Conservation (phyloP, 2,329 filamentous ascomycete genomes). For the Phoma sp. region DNA sequence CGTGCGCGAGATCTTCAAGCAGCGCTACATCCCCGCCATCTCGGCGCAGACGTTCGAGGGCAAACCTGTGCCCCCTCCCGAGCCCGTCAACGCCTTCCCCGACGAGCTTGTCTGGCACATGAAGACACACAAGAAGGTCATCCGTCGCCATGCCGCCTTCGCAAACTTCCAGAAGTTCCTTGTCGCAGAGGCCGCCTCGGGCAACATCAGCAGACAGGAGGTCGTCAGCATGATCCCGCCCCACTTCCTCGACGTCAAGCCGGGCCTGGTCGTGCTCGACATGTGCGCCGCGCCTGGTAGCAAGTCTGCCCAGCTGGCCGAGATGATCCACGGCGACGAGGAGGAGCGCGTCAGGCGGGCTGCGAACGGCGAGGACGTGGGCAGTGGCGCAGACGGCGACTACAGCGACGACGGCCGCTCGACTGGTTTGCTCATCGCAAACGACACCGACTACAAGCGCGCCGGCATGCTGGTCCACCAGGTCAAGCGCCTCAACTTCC, state of each 20-base stretch:
- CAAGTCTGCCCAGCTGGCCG: slow-evolving; percentile 93
- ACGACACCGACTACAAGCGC: slow-evolving; percentile 95
- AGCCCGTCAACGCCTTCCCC: slow-evolving; percentile 88
- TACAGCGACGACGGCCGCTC: slow-evolving; percentile 80
- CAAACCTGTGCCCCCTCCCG: slow-evolving; percentile 78
- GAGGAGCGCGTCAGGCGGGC: slow-evolving; percentile 82
- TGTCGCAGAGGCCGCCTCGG: slow-evolving; percentile 94
- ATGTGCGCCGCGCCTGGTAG: slow-evolving; percentile 96
- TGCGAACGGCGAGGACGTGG: slow-evolving; percentile 67
- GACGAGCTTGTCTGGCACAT: slow-evolving; percentile 96
- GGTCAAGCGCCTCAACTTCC: slow-evolving; percentile 94
- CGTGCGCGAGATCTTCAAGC: slow-evolving; percentile 86
- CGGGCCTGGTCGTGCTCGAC: slow-evolving; percentile 91
- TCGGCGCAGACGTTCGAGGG: slow-evolving; percentile 84
- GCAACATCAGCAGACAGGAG: slow-evolving; percentile 97
- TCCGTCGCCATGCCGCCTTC: slow-evolving; percentile 93
- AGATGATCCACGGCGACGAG: slow-evolving; percentile 92
- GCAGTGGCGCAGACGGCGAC: slow-evolving; percentile 60
- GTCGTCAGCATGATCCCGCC: slow-evolving; percentile 99
- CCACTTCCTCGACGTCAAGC: slow-evolving; percentile 86
- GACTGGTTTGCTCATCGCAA: slow-evolving; percentile 91
- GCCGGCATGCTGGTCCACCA: slow-evolving; percentile 98
- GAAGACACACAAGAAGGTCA: slow-evolving; percentile 95
- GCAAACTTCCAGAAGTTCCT: slow-evolving; percentile 96
- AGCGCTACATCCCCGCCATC: slow-evolving; percentile 90